Conservation (phyloP, 768 basidiomycete genomes). For the Hypholoma sublateritium region DNA sequence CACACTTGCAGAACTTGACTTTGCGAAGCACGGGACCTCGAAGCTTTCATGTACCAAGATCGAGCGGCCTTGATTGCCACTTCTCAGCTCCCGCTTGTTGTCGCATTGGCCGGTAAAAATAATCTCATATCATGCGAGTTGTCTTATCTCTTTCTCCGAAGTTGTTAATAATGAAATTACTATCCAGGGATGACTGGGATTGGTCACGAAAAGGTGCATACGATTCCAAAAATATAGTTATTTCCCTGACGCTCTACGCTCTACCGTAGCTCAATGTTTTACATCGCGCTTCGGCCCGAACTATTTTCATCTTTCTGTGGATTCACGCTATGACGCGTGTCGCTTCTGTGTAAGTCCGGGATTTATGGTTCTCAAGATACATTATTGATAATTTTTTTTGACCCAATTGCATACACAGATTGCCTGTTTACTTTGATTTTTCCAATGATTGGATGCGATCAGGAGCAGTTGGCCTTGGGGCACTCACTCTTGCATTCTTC, state of each 20-base stretch:
- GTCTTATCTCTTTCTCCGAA: background rate
- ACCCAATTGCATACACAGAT: constrained; percentile 17
- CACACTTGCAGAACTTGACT: constrained; percentile 10
- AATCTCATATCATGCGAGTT: constrained; percentile 51
- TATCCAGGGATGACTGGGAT: constrained; percentile 49
- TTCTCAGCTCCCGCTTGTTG: constrained; percentile 49
- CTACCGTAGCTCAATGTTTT: constrained; percentile 40
- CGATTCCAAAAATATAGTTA: background rate
- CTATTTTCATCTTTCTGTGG: constrained; percentile 41
- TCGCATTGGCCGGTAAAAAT: constrained; percentile 58
- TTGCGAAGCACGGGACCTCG: constrained; percentile 31
- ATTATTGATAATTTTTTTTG: background rate
- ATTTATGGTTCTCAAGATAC: background rate
- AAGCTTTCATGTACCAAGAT: constrained; percentile 33
- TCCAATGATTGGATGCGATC: constrained; percentile 35
- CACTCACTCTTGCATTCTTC: constrained; percentile 35
- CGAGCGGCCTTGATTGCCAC: constrained; percentile 43
- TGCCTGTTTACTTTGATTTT: constrained; percentile 34
- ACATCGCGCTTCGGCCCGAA: constrained; percentile 44
- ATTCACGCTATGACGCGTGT: constrained; percentile 37
- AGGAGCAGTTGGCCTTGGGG: constrained; percentile 28
- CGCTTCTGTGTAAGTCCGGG: constrained; percentile 24
- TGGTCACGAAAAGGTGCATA: constrained; percentile 47
- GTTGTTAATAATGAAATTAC: background rate
- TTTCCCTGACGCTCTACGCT: background rate